Conservation (phyloP, 306 rosid genomes). For the Vicia villosa region DNA sequence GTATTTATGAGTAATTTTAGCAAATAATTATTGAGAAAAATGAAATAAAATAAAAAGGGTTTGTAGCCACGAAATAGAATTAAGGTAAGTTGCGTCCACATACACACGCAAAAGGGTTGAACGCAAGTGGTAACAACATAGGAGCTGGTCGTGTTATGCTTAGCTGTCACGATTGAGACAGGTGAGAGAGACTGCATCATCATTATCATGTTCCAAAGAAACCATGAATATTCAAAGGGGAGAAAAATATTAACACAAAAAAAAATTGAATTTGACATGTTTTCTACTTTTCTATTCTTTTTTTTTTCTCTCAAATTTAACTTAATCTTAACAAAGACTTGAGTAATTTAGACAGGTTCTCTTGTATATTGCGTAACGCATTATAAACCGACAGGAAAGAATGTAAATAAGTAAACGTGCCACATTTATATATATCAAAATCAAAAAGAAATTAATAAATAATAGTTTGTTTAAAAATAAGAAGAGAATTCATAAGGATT, state of each 20-base stretch:
- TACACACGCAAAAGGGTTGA: background rate
- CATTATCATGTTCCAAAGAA: background rate
- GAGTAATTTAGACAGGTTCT: background rate
- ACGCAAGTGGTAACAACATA: background rate
- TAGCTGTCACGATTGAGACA: constrained; percentile 11
- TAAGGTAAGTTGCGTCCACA: background rate
- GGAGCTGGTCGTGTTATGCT: background rate
- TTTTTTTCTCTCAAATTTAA: no score
- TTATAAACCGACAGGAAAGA: background rate
- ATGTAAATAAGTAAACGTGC: background rate
- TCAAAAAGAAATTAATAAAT: no score
- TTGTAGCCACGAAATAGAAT: constrained; percentile 19
- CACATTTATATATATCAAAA: no score
- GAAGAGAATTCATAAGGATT: no score
- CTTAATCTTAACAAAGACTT: background rate
- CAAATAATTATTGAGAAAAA: background rate
- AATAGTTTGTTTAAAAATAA: no score
- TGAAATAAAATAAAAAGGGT: background rate
- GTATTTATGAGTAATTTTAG: background rate
- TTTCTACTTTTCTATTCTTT: no score
- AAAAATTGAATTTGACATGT: background rate
- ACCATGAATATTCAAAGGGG: background rate
- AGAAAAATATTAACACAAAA: background rate
- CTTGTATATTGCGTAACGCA: background rate
- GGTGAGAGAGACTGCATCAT: background rate